Evolutionary conservation across 1,284 basidiomycete species (phyloP).

Genomic region (Rhodotorula sp.): DNA sequence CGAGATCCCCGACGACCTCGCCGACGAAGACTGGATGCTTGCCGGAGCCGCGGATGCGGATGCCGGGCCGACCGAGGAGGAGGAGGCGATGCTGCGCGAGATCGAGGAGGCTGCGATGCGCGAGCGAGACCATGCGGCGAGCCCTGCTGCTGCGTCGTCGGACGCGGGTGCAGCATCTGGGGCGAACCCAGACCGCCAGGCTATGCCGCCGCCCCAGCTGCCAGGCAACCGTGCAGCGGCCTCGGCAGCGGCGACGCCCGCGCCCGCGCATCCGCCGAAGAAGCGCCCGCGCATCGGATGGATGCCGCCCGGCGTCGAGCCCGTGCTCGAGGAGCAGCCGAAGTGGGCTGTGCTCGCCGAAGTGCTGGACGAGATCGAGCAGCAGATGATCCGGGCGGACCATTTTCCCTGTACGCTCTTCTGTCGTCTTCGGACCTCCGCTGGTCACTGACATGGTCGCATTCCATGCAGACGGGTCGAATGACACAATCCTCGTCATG

Average conservation of each 20-base stretch:
- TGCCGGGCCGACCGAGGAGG: slow-evolving; percentile 23
- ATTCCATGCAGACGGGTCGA: slow-evolving; percentile 45
- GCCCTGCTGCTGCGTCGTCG: neutral
- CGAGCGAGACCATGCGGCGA: neutral
- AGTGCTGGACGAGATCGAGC: slow-evolving; percentile 87
- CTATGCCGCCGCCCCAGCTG: slow-evolving; percentile 46
- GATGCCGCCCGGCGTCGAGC: slow-evolving; percentile 77
- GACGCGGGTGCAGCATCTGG: neutral
- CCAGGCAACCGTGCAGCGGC: neutral
- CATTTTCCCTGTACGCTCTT: slow-evolving; percentile 29
- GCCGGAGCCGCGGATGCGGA: slow-evolving; percentile 3
- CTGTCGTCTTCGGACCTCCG: neutral
- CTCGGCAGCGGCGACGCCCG: neutral
- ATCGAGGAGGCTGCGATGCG: slow-evolving; percentile 59
- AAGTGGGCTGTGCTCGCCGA: slow-evolving; percentile 90
- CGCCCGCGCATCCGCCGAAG: neutral
- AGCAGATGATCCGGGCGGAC: slow-evolving; percentile 61
- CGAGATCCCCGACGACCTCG: slow-evolving; percentile 47
- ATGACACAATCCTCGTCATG: slow-evolving; percentile 83
- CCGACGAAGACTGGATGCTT: slow-evolving; percentile 28
- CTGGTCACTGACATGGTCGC: neutral
- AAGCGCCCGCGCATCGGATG: slow-evolving; percentile 52
- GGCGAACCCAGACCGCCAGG: too few relatives aligned
- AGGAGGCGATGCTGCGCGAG: slow-evolving; percentile 32
- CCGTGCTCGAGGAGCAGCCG: slow-evolving; percentile 87